Evolutionary conservation across 176 grass and related monocot species (phyloP), one percentile per base, ranked within the genome.

Genomic region (Carex kokanica): DNA sequence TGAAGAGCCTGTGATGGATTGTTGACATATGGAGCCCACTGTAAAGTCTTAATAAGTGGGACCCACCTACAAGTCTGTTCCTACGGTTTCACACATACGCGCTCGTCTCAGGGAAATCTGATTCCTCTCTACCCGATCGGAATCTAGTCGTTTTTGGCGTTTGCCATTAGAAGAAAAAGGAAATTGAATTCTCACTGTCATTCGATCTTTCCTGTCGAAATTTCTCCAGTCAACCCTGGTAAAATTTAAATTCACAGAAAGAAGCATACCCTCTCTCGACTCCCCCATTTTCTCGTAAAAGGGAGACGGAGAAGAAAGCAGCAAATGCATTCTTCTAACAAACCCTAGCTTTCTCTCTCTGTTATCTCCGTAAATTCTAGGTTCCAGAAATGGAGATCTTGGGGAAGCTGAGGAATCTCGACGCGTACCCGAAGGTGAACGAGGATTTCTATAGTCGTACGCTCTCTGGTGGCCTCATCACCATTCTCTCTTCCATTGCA

Each of bases 401-500:
- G 85, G 91, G 62, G 84, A 99, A 90, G 85, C 88, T 99, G 55
- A 84, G 91, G 66, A 99, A 88, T 69, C 88, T 99, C 58, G 97
- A 99, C 67, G 97, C 97, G 52, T 99, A 99, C 86, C 97, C 97
- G 11, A 99, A 99, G 90, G 93, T 99, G 67, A 99, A 99, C 81
- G 97, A 99, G 93, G 97, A 99, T 89, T 99, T 99, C 91, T 99
- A 99, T 88, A 95, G 88, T 84, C 91, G 97, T 63, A 90, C 93
- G 62, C 89, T 99, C 80, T 99, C 97, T 73, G 97, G 97, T 32
- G 93, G 97, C 43, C 87, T 99, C 74, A 95, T 99, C 86, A 99
- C 97, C 85, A 83, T 99, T 84, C 27, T 93, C 65, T 95, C 97
- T 64, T 93, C 91, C 61, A 66, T 99, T 82, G 89, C 91, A 9